A percentile compares a stretch with the other conserved stretches of the same genome.
Conservation (phyloP, 2,329 filamentous ascomycete species). For the Diaporthe ilicicola region DNA sequence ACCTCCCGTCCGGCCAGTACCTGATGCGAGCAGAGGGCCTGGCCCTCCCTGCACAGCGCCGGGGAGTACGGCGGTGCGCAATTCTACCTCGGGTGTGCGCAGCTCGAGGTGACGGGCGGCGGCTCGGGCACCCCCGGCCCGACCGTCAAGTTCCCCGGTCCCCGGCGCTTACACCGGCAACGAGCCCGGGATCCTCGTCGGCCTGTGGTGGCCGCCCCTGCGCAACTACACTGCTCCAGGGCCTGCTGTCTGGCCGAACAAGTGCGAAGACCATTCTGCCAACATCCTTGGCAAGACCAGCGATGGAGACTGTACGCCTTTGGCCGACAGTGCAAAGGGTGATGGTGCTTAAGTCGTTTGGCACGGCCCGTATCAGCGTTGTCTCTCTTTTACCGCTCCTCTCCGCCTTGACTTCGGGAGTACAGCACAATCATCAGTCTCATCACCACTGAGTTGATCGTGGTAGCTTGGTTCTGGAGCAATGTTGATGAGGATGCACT, state of each 20-base stretch:
- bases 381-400: no score
- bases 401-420: no score
- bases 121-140: constrained; percentile 42
- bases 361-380: no score
- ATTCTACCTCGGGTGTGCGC: constrained; percentile 50
- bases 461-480: no score
- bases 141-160: constrained; percentile 46
- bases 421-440: no score
- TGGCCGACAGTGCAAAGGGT: no score
- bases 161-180: constrained; percentile 45
- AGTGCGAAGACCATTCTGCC: constrained; percentile 47
- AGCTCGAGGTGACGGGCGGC: constrained; percentile 44
- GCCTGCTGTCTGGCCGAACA: constrained; percentile 44
- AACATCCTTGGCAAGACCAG: constrained; percentile 44
- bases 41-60: constrained; percentile 50
- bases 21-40: constrained; percentile 52
- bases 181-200: constrained; percentile 46
- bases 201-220: constrained; percentile 47
- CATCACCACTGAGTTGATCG: no score
- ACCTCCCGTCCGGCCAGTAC: constrained; percentile 48
- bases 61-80: constrained; percentile 44
- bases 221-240: constrained; percentile 46
- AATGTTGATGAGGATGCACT: no score
- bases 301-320: constrained; percentile 19
- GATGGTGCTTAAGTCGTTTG: no score